phyloP scores from a whole-genome alignment of 1,284 basidiomycete species.

The Tylopilus sp. region DNA sequence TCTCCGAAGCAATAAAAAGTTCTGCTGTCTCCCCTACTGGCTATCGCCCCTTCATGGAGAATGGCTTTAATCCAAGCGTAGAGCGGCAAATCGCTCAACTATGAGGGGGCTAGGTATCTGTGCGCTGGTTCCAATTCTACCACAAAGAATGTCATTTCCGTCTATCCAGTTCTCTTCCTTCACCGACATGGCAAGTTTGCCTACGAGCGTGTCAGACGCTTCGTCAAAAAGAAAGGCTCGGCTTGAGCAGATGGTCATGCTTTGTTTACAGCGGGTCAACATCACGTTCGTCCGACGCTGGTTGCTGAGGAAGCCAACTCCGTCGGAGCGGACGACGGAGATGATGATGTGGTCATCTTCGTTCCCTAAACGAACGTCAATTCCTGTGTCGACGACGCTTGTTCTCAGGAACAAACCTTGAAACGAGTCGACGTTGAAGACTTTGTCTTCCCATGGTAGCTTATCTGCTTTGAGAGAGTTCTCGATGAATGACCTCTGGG shows the following conservation, averaged over 20 bases:
- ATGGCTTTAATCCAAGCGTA: no score
- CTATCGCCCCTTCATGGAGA: no score
- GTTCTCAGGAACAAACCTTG: slow-evolving; percentile 43
- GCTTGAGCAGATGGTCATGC: slow-evolving; percentile 53
- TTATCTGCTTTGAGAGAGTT: slow-evolving; percentile 38
- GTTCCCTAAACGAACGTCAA: slow-evolving; percentile 26
- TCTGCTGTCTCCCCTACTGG: no score
- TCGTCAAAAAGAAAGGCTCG: slow-evolving; percentile 41
- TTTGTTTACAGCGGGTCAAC: slow-evolving; percentile 56
- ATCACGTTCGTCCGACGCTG: slow-evolving; percentile 63
- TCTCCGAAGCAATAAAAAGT: background rate
- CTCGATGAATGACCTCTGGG: slow-evolving; percentile 55
- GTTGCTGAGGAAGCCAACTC: slow-evolving; percentile 48
- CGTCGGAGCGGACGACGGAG: slow-evolving; percentile 49
- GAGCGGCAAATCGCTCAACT: no score
- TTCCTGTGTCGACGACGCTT: slow-evolving; percentile 18
- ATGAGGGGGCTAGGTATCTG: no score
- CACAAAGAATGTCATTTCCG: slow-evolving; percentile 7
- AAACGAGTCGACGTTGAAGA: slow-evolving; percentile 63
- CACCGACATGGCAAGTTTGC: slow-evolving; percentile 40
- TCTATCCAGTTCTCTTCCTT: slow-evolving; percentile 40
- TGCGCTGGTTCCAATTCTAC: background rate
- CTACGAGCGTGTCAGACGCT: slow-evolving; percentile 44
- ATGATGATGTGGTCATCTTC: slow-evolving; percentile 56
- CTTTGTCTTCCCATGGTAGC: slow-evolving; percentile 52